These are phyloP conservation scores for Haplosporangium sp. DNA, from an alignment of 371 early-diverging fungal species.

Conservation along the genomic window DNA sequence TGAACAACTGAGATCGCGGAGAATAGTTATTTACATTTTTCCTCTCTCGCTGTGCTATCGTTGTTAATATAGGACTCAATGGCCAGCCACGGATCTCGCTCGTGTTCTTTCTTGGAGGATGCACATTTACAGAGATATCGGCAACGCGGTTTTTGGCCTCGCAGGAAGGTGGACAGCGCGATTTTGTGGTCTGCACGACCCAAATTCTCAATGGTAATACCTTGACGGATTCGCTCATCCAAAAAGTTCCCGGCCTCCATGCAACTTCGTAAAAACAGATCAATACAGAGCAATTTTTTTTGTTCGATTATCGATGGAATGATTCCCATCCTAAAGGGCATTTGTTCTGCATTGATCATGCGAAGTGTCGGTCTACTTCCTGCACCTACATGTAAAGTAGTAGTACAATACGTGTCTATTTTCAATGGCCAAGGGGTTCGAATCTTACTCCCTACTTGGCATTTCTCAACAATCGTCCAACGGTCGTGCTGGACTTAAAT, in stretches of 20 bases:
- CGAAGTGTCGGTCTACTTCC: too few relatives aligned
- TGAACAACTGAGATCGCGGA: too few relatives aligned
- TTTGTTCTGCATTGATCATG: too few relatives aligned
- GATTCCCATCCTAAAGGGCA: too few relatives aligned
- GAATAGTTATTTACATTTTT: too few relatives aligned
- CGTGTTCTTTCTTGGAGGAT: constrained; percentile 96
- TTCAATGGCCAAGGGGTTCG: neutral
- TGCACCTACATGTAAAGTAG: too few relatives aligned
- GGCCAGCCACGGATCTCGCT: constrained; percentile 78
- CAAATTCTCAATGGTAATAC: constrained; percentile 87
- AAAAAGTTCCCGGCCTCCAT: constrained; percentile 54
- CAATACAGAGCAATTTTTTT: neutral
- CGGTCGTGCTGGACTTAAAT: neutral
- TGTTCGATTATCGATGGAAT: neutral
- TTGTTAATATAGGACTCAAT: constrained; percentile 50
- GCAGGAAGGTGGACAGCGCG: constrained; percentile 82
- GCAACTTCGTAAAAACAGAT: constrained; percentile 8
- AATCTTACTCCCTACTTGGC: neutral
- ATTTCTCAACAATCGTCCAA: neutral
- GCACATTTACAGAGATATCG: constrained; percentile 91
- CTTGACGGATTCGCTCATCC: constrained; percentile 71
- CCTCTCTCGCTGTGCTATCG: neutral
- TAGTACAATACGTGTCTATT: too few relatives aligned
- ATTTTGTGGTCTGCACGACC: constrained; percentile 89
- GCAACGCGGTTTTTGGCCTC: constrained; percentile 87